Evolutionary conservation across 169 alveolate genomes (phyloP).

Genomic region (Plasmodium sp.): DNA sequence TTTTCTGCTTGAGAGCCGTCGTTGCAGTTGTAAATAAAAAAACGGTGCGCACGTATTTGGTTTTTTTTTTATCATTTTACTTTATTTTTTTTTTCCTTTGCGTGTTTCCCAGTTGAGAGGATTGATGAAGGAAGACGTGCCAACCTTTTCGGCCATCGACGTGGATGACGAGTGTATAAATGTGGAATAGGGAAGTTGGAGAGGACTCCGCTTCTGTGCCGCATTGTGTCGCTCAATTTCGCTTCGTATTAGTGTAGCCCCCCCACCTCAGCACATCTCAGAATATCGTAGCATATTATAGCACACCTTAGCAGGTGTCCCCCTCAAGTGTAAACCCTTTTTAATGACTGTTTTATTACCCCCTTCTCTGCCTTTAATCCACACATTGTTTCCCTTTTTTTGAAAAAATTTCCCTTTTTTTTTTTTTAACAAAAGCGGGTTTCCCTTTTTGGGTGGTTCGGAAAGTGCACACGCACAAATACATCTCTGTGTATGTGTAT

Average conservation of each 20-base stretch:
- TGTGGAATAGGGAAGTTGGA: slow-evolving; percentile 30
- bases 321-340: not conserved
- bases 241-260: not conserved
- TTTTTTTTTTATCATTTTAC: not conserved
- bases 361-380: not conserved
- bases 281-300: not conserved
- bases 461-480: not conserved
- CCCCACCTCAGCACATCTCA: not conserved
- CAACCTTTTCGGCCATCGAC: slow-evolving; percentile 66
- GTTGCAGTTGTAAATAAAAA: not conserved
- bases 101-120: slow-evolving; percentile 46
- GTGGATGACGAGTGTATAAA: slow-evolving; percentile 72
- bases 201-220: not conserved
- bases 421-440: not conserved
- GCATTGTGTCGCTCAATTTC: not conserved
- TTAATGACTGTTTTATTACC: not conserved
- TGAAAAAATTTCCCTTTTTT: not conserved
- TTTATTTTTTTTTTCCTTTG: not conserved
- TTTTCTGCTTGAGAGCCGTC: not conserved
- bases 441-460: not conserved
- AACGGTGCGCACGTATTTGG: not conserved
- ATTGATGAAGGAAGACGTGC: slow-evolving; percentile 72
- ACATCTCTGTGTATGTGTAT: not conserved
- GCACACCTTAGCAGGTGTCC: not conserved
- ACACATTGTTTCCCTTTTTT: not conserved